Percentiles rank a stretch among this genome's conserved stretches.
phyloP scores from a whole-genome alignment of 495 filamentous ascomycete species.

The Aspergillus campestris region DNA sequence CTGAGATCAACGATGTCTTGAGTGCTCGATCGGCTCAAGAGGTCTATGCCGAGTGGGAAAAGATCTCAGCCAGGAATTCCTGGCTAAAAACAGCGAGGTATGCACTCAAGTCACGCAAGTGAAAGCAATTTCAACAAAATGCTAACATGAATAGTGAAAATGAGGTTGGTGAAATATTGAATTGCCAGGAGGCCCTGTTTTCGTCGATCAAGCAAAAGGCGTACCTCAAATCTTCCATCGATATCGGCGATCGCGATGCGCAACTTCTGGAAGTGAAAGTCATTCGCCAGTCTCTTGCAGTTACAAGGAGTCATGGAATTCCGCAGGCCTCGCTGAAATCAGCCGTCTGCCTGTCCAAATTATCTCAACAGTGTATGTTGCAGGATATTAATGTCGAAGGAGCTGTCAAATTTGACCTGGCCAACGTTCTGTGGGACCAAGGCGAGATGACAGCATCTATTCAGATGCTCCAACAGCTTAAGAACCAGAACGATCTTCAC shows the following conservation, averaged over 20 bases:
- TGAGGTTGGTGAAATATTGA: slow-evolving; percentile 73
- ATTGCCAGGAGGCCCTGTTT: slow-evolving; percentile 71
- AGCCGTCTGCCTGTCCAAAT: slow-evolving; percentile 67
- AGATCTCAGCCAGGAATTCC: slow-evolving; percentile 53
- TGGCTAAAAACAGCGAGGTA: slow-evolving; percentile 79
- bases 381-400: slow-evolving; percentile 69
- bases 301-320: slow-evolving; percentile 69
- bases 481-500: slow-evolving; percentile 50
- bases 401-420: slow-evolving; percentile 66
- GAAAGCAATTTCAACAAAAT: slow-evolving; percentile 13
- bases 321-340: slow-evolving; percentile 79
- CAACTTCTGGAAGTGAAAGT: slow-evolving; percentile 63
- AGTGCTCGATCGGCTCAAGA: slow-evolving; percentile 47
- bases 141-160: slow-evolving; percentile 49
- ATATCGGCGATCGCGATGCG: slow-evolving; percentile 50
- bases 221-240: slow-evolving; percentile 49
- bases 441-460: slow-evolving; percentile 90
- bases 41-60: slow-evolving; percentile 51
- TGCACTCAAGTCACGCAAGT: slow-evolving; percentile 12
- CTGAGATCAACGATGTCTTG: slow-evolving; percentile 73
- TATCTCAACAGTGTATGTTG: slow-evolving; percentile 56
- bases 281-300: slow-evolving; percentile 61
- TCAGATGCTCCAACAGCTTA: slow-evolving; percentile 69
- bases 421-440: slow-evolving; percentile 89
- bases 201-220: slow-evolving; percentile 65